Evolutionary conservation across 257 asterid genomes (phyloP), one percentile per base, ranked within the genome.

Genomic region (Capsicum pubescens): DNA sequence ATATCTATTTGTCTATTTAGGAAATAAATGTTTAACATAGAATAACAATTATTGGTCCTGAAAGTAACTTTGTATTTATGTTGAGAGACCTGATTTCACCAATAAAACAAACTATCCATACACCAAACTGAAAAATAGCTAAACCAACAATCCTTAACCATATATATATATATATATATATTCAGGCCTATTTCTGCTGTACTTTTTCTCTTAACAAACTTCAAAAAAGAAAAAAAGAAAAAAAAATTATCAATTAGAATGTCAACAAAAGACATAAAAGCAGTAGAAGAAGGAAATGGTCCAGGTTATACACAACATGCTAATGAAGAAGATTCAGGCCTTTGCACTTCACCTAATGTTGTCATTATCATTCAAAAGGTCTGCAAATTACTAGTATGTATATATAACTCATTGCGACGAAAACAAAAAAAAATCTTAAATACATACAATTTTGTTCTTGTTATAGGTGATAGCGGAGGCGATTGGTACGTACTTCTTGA

Each of bases 401-500:
- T 1, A 3, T 9, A 8, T 44, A 5, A 44, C 48, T 44, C 48
- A 6, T 44, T 44, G 7, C 6, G 7, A 26, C 1, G 11, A 32
- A 2, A 2, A 52, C 54, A 32, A 0, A 6, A 12, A 64, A 32
- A 6, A 46, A 26, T 26, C 32, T 26, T 26, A 26, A 26, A 26
- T 26, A 26, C 32, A 26, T 26, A 26, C 48, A 48, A 2, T 0
- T 12, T 7, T 26, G 44, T 12, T 44, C 26, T 44, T 42, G 32
- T 26, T 66, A 36, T 81, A 92, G 95, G 87, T 90, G 32, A 88
- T 92, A 46, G 97, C 96, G 0, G 94, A 93, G 88, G 89, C 70
- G 11, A 87, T 93, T 50, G 96, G 97, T 14, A 91, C 96, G 3
- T 93, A 91, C 50, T 91, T 93, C 80, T 79, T 92, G 88, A 77